A percentile compares a stretch with the other conserved stretches of the same genome.
phyloP scores from a whole-genome alignment of 2,329 filamentous ascomycete genomes.

The Phoma sp. region DNA sequence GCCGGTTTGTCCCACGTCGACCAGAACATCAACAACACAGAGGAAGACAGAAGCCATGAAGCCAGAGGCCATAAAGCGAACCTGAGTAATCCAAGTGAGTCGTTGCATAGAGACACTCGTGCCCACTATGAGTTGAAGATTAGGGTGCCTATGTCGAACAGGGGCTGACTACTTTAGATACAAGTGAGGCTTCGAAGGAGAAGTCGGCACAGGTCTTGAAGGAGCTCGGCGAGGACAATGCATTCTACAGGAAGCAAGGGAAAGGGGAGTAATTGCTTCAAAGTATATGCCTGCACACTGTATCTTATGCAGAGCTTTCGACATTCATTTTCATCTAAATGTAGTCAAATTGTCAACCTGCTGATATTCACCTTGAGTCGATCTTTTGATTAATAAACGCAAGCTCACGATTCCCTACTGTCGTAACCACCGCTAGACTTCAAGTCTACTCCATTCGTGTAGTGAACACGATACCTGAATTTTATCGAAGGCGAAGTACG shows the following conservation, averaged over 20 bases:
- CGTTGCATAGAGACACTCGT: background rate
- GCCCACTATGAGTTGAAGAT: too few species aligned
- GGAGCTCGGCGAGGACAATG: constrained; percentile 3
- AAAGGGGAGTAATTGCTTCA: background rate
- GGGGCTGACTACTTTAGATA: too few species aligned
- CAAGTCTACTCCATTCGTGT: background rate
- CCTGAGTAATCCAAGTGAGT: constrained; percentile 56
- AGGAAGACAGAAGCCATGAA: constrained; percentile 28
- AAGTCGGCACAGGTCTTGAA: background rate
- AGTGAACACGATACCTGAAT: too few species aligned
- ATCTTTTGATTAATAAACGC: too few species aligned
- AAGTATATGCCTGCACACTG: too few species aligned
- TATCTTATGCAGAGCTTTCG: too few species aligned
- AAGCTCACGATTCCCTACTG: constrained; percentile 1
- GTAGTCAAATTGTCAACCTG: background rate
- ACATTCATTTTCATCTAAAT: background rate
- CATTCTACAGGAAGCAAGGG: constrained; percentile 1
- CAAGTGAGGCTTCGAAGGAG: constrained; percentile 16
- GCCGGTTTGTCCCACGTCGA: constrained; percentile 27
- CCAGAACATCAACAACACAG: constrained; percentile 34
- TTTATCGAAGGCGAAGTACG: constrained; percentile 61
- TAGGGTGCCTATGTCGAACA: too few species aligned
- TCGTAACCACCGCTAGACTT: background rate
- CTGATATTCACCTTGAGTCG: too few species aligned
- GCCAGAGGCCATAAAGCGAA: constrained; percentile 57